Evolutionary conservation across 805 yeast genomes (phyloP).

Genomic region (Zygosaccharomyces siamensis): DNA sequence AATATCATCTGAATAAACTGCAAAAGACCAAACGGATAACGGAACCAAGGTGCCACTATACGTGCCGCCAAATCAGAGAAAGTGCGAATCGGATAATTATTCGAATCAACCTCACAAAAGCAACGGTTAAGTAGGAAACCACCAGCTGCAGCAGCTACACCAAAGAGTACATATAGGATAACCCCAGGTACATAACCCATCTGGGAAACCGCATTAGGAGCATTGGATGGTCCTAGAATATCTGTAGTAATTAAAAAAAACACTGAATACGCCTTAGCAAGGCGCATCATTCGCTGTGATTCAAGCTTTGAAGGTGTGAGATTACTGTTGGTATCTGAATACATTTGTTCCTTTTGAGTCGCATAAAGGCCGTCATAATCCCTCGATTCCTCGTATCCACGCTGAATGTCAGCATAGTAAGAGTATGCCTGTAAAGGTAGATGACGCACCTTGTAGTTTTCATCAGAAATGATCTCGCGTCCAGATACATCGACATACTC

Average conservation of each 20-base stretch:
- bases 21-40: slow-evolving; percentile 22
- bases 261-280: slow-evolving; percentile 29
- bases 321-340: slow-evolving; percentile 13
- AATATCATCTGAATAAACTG: slow-evolving; percentile 42
- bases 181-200: slow-evolving; percentile 45
- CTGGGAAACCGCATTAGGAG: slow-evolving; percentile 43
- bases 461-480: slow-evolving; percentile 11
- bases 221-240: slow-evolving; percentile 44
- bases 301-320: slow-evolving; percentile 11
- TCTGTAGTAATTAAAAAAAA: slow-evolving; percentile 46
- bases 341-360: slow-evolving; percentile 14
- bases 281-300: slow-evolving; percentile 13
- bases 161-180: slow-evolving; percentile 40
- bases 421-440: slow-evolving; percentile 14
- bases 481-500: slow-evolving; percentile 11
- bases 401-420: slow-evolving; percentile 14
- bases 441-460: slow-evolving; percentile 1
- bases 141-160: slow-evolving; percentile 40
- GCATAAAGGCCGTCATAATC: slow-evolving; percentile 14
- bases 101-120: slow-evolving; percentile 39
- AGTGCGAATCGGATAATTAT: slow-evolving; percentile 41
- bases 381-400: slow-evolving; percentile 11
- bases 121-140: slow-evolving; percentile 38
- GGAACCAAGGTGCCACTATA: slow-evolving; percentile 27
- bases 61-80: slow-evolving; percentile 42